phyloP scores from a whole-genome alignment of 2,329 filamentous ascomycete species.

The Calonectria hongkongensis region DNA sequence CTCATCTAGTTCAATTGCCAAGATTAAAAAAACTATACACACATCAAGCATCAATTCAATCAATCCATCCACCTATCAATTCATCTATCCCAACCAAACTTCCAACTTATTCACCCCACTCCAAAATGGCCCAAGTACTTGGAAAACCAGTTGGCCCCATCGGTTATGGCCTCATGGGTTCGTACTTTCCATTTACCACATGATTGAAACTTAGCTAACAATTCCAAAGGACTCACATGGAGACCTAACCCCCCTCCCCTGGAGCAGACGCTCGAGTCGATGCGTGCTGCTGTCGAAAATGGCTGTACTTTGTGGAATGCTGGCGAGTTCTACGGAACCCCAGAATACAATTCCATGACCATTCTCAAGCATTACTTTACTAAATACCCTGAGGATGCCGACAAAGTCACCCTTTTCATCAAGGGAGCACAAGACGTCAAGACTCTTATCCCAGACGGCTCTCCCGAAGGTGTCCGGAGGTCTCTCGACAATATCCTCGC shows the following conservation, averaged over 20 bases:
- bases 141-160: conserved; percentile 68
- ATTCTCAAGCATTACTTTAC: conserved; percentile 78
- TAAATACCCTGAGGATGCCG: conserved; percentile 77
- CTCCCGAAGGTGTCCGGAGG: conserved; percentile 71
- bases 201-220: neutral
- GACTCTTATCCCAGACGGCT: conserved; percentile 67
- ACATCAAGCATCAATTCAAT: neutral
- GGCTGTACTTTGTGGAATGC: conserved; percentile 76
- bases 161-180: conserved; percentile 75
- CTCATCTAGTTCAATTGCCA: too few species aligned
- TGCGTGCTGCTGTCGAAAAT: conserved; percentile 70
- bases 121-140: conserved; percentile 56
- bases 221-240: conserved; percentile 65
- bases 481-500: conserved; percentile 69
- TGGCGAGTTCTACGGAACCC: conserved; percentile 78
- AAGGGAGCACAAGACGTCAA: conserved; percentile 72
- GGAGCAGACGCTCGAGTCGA: conserved; percentile 71
- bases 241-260: conserved; percentile 62
- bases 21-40: too few species aligned
- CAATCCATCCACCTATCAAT: too few species aligned
- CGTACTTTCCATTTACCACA: too few species aligned
- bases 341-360: conserved; percentile 74
- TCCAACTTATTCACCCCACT: too few species aligned
- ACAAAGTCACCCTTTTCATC: conserved; percentile 76
- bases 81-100: too few species aligned